Evolutionary conservation across 495 filamentous ascomycete species (phyloP).

Genomic region (Bacidia rubella): DNA sequence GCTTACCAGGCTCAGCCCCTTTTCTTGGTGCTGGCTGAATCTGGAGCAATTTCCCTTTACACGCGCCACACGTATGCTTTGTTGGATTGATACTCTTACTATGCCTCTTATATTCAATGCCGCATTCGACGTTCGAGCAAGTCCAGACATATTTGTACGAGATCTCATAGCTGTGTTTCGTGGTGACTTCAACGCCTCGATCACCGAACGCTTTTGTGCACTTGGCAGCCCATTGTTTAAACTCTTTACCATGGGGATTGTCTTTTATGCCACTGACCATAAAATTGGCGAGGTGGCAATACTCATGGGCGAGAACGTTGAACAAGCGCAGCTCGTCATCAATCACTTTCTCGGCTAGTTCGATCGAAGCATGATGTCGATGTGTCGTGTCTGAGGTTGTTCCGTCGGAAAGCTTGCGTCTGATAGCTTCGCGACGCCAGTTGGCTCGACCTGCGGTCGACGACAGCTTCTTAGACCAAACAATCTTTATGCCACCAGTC

Average conservation of each 20-base stretch:
- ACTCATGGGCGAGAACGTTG: slow-evolving; percentile 86
- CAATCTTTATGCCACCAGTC: slow-evolving; percentile 65
- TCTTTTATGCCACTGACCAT: slow-evolving; percentile 56
- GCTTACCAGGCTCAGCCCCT: slow-evolving; percentile 14
- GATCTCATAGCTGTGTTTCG: slow-evolving; percentile 76
- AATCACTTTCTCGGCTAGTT: slow-evolving; percentile 79
- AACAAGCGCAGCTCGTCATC: slow-evolving; percentile 61
- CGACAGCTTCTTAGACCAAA: slow-evolving; percentile 74
- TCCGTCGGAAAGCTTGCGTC: slow-evolving; percentile 19
- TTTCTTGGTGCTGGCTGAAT: slow-evolving; percentile 61
- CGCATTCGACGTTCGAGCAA: slow-evolving; percentile 49
- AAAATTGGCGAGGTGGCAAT: slow-evolving; percentile 83
- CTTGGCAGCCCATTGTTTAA: slow-evolving; percentile 57
- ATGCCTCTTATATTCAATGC: slow-evolving; percentile 58
- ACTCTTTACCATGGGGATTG: slow-evolving; percentile 68
- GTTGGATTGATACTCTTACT: slow-evolving; percentile 63
- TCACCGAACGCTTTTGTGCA: slow-evolving; percentile 32
- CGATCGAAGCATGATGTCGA: slow-evolving; percentile 64
- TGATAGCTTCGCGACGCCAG: slow-evolving; percentile 54
- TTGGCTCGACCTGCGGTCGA: slow-evolving; percentile 80
- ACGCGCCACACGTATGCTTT: slow-evolving; percentile 54
- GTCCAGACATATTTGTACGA: slow-evolving; percentile 81
- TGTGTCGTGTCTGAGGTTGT: slow-evolving; percentile 11
- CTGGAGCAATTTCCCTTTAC: slow-evolving; percentile 56
- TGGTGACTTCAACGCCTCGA: slow-evolving; percentile 60